Conservation (phyloP, 2,329 filamentous ascomycete species). For the Cordyceps sp. region DNA sequence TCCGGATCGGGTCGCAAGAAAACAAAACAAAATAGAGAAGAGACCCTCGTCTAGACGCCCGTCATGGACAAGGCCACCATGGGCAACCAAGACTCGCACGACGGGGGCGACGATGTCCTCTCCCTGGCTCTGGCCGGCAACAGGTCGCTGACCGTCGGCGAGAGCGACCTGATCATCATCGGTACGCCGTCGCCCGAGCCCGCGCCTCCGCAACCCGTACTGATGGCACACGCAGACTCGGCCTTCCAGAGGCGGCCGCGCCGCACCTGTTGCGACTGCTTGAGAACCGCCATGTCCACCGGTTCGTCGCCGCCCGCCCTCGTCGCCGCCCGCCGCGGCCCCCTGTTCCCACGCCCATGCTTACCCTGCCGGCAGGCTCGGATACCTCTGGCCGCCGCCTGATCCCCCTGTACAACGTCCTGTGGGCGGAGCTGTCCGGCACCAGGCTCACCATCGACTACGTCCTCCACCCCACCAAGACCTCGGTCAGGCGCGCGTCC, state of each 20-base stretch:
- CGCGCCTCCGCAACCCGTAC: not conserved
- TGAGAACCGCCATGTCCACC: no score
- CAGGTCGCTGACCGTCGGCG: constrained; percentile 15
- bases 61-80: no score
- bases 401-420: constrained; percentile 68
- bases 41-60: no score
- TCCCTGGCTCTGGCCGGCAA: constrained; percentile 13
- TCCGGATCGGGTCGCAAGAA: no score
- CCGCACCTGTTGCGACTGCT: no score
- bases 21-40: no score
- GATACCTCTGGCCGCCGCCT: constrained; percentile 10
- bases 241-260: no score
- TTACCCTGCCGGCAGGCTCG: constrained; percentile 4
- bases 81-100: constrained; percentile 2
- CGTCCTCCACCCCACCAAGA: constrained; percentile 42
- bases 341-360: no score
- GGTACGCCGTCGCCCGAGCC: constrained; percentile 10
- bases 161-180: constrained; percentile 13
- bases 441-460: constrained; percentile 55
- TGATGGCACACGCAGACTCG: no score
- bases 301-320: no score
- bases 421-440: constrained; percentile 57
- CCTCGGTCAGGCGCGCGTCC: constrained; percentile 40
- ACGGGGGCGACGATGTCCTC: constrained; percentile 9
- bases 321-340: no score